Base-by-base conservation (phyloP, 179 eudicot species). In the Vitellaria paradoxa region DNA sequence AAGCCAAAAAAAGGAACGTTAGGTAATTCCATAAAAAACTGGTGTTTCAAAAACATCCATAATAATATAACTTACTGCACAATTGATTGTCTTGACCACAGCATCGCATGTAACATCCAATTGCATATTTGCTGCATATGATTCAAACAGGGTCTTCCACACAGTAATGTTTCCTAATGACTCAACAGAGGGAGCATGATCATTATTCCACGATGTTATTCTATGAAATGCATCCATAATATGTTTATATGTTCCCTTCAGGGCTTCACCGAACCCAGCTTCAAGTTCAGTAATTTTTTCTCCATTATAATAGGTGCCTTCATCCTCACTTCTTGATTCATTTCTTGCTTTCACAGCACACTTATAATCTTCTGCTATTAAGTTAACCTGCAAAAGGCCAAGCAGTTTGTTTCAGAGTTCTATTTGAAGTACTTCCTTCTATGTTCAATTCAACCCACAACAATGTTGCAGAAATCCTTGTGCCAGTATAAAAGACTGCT, bases 91-190 rank as follows among this genome's bases (percentile, higher is more conserved):
- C 77, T 81, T 83, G 75, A 82, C 81, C 70, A 91, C 83, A 72
- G 86, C 91, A 68, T 82, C 84, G 76, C 82, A 81, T 63, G 92
- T 69, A 66, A 62, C 71, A 68, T 87, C 90, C 79, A 94, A 87
- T 69, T 84, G 88, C 78, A 96, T 83, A 81, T 84, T 82, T 55
- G 81, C 78, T 30, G 80, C 75, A 80, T 82, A 83, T 37, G 92
- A 81, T 10, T 85, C 91, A 78, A 96, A 92, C 76, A 84, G 67
- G 24, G 59, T 77, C 72, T 87, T 89, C 90, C 92, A 92, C 67
- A 68, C 72, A 56, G 88, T 85, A 79, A 97, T 90, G 62, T 92
- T 90, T 66, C 79, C 91, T 24, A 80, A 53, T 45, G 86, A 84
- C 20, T 84, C 82, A 0, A 77, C 89, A 77, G 82, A 59, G 46